Conservation (phyloP, 495 filamentous ascomycete genomes). For the Bathelium albidoporum region DNA sequence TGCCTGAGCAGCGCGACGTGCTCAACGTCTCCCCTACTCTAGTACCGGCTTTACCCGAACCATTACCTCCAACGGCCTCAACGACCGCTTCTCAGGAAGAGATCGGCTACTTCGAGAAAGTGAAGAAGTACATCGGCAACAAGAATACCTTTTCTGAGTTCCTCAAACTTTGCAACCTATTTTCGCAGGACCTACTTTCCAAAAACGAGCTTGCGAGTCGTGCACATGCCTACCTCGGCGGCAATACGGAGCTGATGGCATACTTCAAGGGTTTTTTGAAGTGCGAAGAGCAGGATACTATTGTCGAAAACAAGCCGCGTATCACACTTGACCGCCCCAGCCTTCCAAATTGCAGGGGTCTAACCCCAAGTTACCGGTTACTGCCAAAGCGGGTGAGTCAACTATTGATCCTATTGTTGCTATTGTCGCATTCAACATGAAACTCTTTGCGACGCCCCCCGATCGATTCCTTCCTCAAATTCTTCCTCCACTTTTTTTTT, state of each 20-base stretch:
- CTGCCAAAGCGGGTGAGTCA: slow-evolving; percentile 63
- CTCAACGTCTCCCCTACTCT: slow-evolving; percentile 76
- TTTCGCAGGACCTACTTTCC: slow-evolving; percentile 80
- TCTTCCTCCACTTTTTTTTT: not conserved
- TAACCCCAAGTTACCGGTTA: slow-evolving; percentile 89
- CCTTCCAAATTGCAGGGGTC: slow-evolving; percentile 81
- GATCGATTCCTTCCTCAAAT: not conserved
- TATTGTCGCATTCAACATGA: not conserved
- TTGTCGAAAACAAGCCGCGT: slow-evolving; percentile 67
- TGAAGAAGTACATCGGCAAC: slow-evolving; percentile 92
- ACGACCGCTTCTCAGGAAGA: slow-evolving; percentile 59
- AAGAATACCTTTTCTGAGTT: slow-evolving; percentile 88
- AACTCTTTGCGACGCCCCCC: not conserved
- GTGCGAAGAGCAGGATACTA: slow-evolving; percentile 56
- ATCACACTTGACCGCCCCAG: slow-evolving; percentile 67
- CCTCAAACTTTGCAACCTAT: slow-evolving; percentile 89
- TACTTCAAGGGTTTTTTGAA: slow-evolving; percentile 74
- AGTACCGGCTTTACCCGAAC: slow-evolving; percentile 75
- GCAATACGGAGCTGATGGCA: slow-evolving; percentile 73
- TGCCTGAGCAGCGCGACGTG: slow-evolving; percentile 51
- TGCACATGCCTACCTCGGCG: slow-evolving; percentile 75
- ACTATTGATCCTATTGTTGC: not conserved
- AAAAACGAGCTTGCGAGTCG: slow-evolving; percentile 69
- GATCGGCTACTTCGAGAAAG: slow-evolving; percentile 85
- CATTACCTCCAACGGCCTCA: slow-evolving; percentile 62